A percentile compares a stretch with the other conserved stretches of the same genome.
phyloP scores from a whole-genome alignment of 1,284 basidiomycete genomes.

The Marasmius fiardii region DNA sequence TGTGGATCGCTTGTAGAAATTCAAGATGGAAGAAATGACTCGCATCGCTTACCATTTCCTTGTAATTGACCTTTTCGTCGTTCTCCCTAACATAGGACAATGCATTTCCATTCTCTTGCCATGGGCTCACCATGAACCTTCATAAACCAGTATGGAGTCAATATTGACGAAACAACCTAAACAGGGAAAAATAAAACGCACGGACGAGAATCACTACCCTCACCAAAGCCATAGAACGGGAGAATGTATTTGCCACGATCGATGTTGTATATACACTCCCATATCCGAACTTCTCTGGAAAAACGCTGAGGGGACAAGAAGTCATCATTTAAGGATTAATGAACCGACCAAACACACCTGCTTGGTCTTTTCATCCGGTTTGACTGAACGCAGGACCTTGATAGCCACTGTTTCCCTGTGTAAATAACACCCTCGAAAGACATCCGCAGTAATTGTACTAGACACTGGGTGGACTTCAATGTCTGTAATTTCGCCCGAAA shows the following conservation, averaged over 20 bases:
- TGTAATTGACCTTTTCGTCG: constrained; percentile 34
- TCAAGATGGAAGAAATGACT: too few relatives aligned
- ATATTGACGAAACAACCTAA: too few relatives aligned
- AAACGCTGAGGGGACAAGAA: constrained; percentile 39
- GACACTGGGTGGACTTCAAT: too few relatives aligned
- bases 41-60: constrained; percentile 33
- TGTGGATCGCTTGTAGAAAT: too few relatives aligned
- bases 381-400: constrained; percentile 48
- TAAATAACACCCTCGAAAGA: too few relatives aligned
- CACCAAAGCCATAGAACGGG: constrained; percentile 49
- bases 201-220: constrained; percentile 49
- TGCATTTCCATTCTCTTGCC: too few relatives aligned
- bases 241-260: constrained; percentile 49
- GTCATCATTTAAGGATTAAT: background rate
- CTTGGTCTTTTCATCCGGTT: constrained; percentile 37
- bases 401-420: constrained; percentile 49
- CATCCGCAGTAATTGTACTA: too few relatives aligned
- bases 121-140: too few relatives aligned
- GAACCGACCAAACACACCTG: too few relatives aligned
- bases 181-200: too few relatives aligned
- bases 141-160: too few relatives aligned
- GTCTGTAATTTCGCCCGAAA: background rate
- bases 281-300: constrained; percentile 46
- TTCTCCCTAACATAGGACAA: too few relatives aligned
- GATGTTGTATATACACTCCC: constrained; percentile 47